phyloP scores from a whole-genome alignment of 139 green algal genomes.

The Tetraselmis striata region DNA sequence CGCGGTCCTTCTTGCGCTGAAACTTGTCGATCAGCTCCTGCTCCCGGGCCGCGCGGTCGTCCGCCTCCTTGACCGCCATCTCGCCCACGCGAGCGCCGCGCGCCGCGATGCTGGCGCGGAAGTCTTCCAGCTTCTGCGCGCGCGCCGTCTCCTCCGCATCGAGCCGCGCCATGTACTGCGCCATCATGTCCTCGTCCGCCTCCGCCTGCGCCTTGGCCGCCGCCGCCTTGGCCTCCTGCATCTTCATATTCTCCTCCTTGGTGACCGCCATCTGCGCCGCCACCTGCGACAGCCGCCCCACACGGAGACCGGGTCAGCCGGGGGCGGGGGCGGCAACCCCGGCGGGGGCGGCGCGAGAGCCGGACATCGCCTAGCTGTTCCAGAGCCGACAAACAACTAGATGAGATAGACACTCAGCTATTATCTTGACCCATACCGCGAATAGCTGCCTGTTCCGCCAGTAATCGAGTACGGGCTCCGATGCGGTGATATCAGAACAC shows the following conservation, averaged over 20 bases:
- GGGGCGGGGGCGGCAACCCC: too few species aligned
- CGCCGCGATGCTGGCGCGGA: neutral
- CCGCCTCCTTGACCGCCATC: neutral
- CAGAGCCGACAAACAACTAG: too few species aligned
- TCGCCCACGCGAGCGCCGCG: neutral
- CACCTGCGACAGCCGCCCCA: too few species aligned
- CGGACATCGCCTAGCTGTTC: too few species aligned
- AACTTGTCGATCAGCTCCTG: slow-evolving; percentile 2
- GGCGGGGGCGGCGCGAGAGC: too few species aligned
- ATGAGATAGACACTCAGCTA: too few species aligned
- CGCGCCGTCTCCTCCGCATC: neutral
- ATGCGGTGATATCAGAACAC: too few species aligned
- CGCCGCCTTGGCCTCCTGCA: neutral
- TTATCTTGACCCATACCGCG: too few species aligned
- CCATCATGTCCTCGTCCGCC: neutral
- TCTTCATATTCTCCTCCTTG: neutral
- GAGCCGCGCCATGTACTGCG: neutral
- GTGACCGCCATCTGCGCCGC: neutral
- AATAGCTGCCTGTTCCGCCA: too few species aligned
- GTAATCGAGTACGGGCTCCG: too few species aligned
- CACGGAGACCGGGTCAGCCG: too few species aligned
- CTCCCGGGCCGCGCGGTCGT: slow-evolving; percentile 2
- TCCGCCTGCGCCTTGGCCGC: neutral
- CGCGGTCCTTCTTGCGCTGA: neutral
- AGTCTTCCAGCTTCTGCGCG: neutral